Conservation (phyloP, 257 asterid genomes). For the Jacaranda mimosifolia region DNA sequence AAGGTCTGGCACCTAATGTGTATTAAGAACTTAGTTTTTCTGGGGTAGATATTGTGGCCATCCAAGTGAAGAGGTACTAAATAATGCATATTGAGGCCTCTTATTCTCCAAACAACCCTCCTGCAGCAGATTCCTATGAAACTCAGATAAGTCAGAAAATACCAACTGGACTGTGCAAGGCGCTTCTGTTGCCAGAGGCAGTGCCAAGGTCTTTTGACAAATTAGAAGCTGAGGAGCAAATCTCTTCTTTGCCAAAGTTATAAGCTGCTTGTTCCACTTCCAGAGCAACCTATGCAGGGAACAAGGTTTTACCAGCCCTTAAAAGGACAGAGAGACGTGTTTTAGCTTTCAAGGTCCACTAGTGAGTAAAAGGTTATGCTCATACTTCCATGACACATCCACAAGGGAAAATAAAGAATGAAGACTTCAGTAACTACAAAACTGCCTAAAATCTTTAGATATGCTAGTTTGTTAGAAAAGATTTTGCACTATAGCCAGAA, state of each 20-base stretch:
- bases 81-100: neutral
- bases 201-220: constrained; percentile 1
- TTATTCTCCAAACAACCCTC: constrained; percentile 5
- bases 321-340: neutral
- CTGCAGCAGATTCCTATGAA: neutral
- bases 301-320: neutral
- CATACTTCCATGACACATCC: neutral
- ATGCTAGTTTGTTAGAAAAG: neutral
- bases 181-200: neutral
- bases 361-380: neutral
- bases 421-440: neutral
- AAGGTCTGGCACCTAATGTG: neutral
- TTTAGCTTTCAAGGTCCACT: constrained; percentile 2
- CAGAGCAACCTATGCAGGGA: neutral
- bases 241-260: constrained; percentile 1
- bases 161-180: neutral
- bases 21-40: neutral
- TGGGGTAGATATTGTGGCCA: neutral
- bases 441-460: neutral
- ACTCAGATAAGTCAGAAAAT: neutral
- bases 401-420: neutral
- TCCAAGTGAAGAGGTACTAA: neutral
- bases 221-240: neutral
- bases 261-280: neutral
- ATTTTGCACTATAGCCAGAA: neutral